Conservation (phyloP, 2,329 filamentous ascomycete genomes). For the Arthrobotrys entomopaga region DNA sequence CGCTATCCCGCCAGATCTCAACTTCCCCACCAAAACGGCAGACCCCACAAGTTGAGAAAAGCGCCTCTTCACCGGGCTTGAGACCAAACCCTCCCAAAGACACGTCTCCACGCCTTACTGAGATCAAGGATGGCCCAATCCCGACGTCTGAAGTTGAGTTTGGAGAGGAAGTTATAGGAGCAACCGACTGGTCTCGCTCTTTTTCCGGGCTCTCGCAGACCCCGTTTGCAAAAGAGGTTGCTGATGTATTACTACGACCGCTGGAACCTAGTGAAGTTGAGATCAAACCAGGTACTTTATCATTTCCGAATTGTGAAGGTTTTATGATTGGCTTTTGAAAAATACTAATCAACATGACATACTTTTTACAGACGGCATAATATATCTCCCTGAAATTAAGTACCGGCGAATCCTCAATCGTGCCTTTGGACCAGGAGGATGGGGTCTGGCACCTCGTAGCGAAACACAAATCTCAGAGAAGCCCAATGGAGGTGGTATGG, state of each 20-base stretch:
- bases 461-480: slow-evolving; percentile 86
- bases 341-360: slow-evolving; percentile 7
- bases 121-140: slow-evolving; percentile 44
- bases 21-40: slow-evolving; percentile 41
- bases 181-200: slow-evolving; percentile 82
- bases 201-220: slow-evolving; percentile 79
- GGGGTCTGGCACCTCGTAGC: slow-evolving; percentile 89
- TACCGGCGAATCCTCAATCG: slow-evolving; percentile 89
- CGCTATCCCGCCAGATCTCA: slow-evolving; percentile 20
- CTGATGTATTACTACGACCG: slow-evolving; percentile 74
- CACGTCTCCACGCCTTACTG: slow-evolving; percentile 12
- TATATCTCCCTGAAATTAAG: slow-evolving; percentile 98
- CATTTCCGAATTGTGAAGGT: background rate
- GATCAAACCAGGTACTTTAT: slow-evolving; percentile 75
- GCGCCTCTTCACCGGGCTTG: background rate
- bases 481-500: slow-evolving; percentile 67
- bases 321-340: background rate
- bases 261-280: slow-evolving; percentile 82
- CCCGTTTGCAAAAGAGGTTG: slow-evolving; percentile 77
- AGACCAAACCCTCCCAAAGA: slow-evolving; percentile 10
- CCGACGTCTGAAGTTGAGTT: slow-evolving; percentile 21
- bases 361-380: slow-evolving; percentile 75
- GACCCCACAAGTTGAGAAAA: slow-evolving; percentile 1
- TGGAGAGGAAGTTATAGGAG: slow-evolving; percentile 37
- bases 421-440: slow-evolving; percentile 93